A percentile compares a stretch with the other conserved stretches of the same genome.
Conservation (phyloP, 75 land plant species). For the Larix kaempferi region DNA sequence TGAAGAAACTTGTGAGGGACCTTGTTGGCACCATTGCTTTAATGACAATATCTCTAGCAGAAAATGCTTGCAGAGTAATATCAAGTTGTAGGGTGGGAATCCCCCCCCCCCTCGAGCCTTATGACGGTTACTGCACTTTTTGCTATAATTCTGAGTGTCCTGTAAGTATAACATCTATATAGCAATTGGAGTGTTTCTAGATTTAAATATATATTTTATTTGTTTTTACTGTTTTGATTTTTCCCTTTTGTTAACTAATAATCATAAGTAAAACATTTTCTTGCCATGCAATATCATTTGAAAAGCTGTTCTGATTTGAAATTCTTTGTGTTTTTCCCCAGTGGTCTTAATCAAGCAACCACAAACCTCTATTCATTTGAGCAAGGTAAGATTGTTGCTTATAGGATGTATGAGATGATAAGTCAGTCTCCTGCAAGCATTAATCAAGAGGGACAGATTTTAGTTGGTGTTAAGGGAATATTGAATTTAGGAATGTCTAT, state of each 20-base stretch:
- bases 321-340: conserved; percentile 17
- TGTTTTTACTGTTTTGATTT: not conserved
- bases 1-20: too few species aligned
- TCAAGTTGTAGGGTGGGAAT: too few species aligned
- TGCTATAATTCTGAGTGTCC: conserved; percentile 96
- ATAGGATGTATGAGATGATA: conserved; percentile 96
- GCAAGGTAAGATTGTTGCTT: conserved; percentile 98
- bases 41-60: too few species aligned
- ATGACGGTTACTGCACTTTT: conserved; percentile 91
- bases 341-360: conserved; percentile 99
- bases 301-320: not conserved
- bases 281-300: not conserved
- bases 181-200: not conserved
- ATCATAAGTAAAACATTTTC: not conserved
- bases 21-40: too few species aligned
- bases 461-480: conserved; percentile 76
- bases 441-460: conserved; percentile 60
- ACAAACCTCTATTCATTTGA: conserved; percentile 99
- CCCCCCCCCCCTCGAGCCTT: too few species aligned
- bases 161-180: conserved; percentile 57
- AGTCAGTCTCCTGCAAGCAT: conserved; percentile 61
- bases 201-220: not conserved
- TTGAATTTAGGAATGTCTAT: conserved; percentile 97
- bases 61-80: too few species aligned
- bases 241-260: not conserved